phyloP scores from a whole-genome alignment of 192 early-diverging fungal genomes.

The Cladochytrium replicatum region DNA sequence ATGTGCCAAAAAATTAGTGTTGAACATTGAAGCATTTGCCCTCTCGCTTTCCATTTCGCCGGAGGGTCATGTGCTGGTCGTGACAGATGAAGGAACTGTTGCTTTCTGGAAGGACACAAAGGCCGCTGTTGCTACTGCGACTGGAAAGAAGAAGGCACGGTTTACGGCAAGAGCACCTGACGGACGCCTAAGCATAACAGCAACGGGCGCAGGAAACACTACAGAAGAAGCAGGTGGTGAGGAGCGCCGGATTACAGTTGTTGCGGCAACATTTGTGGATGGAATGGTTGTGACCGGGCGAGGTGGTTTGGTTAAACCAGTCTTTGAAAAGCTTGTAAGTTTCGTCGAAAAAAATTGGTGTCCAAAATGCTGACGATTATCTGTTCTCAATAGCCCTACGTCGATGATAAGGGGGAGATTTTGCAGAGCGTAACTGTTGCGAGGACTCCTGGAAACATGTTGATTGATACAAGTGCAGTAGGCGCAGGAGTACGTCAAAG shows the following conservation, averaged over 20 bases:
- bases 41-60: too few species aligned
- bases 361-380: neutral
- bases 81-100: conserved; percentile 25
- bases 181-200: neutral
- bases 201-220: too few species aligned
- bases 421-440: too few species aligned
- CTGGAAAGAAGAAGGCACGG: conserved; percentile 14
- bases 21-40: too few species aligned
- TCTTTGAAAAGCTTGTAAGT: conserved; percentile 28
- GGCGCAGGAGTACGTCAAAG: too few species aligned
- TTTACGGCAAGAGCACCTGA: neutral
- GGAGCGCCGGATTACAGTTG: conserved; percentile 1
- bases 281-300: conserved; percentile 20
- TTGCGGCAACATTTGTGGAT: conserved; percentile 2
- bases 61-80: conserved; percentile 24
- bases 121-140: too few species aligned
- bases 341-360: neutral
- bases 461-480: too few species aligned
- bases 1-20: too few species aligned
- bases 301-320: conserved; percentile 21
- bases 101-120: conserved; percentile 14
- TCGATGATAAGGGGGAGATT: conserved; percentile 10
- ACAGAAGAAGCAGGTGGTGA: too few species aligned
- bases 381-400: neutral
- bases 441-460: too few species aligned